These are phyloP conservation scores for Thelonectria discophora DNA, from an alignment of 2,329 filamentous ascomycete genomes.

Conservation along the genomic window DNA sequence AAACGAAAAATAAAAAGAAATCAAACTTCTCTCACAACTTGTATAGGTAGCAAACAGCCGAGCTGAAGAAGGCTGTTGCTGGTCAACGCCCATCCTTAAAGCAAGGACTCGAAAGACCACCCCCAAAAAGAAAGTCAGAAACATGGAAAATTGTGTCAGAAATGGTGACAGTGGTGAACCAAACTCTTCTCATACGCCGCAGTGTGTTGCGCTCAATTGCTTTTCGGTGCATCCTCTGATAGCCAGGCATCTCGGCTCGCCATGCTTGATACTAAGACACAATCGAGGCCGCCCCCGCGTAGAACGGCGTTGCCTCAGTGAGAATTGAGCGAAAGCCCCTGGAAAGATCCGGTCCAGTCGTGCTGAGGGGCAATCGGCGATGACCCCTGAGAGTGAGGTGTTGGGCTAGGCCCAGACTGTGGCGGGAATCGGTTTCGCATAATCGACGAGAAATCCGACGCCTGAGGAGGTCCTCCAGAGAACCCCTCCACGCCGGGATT, in stretches of 20 bases:
- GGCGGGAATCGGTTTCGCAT: slow-evolving; percentile 59
- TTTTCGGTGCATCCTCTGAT: slow-evolving; percentile 22
- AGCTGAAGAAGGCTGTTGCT: slow-evolving; percentile 25
- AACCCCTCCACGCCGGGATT: slow-evolving; percentile 45
- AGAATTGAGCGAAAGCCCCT: slow-evolving; percentile 76
- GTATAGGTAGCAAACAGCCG: slow-evolving; percentile 13
- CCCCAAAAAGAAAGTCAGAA: slow-evolving; percentile 3
- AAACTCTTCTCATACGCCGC: slow-evolving; percentile 23
- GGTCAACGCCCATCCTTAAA: slow-evolving; percentile 34
- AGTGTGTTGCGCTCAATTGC: slow-evolving; percentile 19
- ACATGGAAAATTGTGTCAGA: background rate
- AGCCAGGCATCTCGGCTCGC: background rate
- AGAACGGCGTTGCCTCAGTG: slow-evolving; percentile 49
- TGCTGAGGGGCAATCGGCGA: slow-evolving; percentile 56
- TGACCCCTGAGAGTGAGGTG: slow-evolving; percentile 50
- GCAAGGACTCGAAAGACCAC: slow-evolving; percentile 30
- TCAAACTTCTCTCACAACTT: slow-evolving; percentile 34
- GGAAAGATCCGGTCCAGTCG: slow-evolving; percentile 72
- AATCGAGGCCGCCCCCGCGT: slow-evolving; percentile 16
- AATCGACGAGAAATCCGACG: slow-evolving; percentile 53
- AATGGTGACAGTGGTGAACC: slow-evolving; percentile 14
- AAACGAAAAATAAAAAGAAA: slow-evolving; percentile 30
- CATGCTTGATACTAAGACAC: background rate
- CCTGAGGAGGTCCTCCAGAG: slow-evolving; percentile 44
- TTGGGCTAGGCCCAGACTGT: slow-evolving; percentile 47